A percentile compares a stretch with the other conserved stretches of the same genome.
phyloP scores from a whole-genome alignment of 441 rosid species.

The Lepidium campestre region DNA sequence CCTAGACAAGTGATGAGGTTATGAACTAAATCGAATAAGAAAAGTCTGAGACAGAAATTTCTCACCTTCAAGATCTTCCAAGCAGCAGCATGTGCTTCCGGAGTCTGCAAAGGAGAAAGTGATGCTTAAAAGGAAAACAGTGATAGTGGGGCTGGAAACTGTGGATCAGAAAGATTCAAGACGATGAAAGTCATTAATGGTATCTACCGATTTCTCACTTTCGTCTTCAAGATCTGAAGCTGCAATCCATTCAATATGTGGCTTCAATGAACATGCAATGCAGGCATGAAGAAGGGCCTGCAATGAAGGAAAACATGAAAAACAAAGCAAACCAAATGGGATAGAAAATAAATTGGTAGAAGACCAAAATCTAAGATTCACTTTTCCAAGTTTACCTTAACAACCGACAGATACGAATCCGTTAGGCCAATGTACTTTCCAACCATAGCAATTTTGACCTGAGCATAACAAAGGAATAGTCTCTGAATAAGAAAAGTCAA shows the following conservation, averaged over 20 bases:
- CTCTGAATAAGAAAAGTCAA: conserved; percentile 17
- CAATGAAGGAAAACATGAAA: conserved; percentile 11
- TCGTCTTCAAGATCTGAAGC: conserved; percentile 83
- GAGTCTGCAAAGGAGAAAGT: conserved; percentile 41
- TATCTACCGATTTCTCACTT: conserved; percentile 43
- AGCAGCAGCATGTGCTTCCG: conserved; percentile 65
- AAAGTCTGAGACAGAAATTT: not conserved
- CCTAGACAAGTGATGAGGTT: not conserved
- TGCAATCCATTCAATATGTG: conserved; percentile 66
- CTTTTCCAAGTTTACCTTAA: conserved; percentile 41
- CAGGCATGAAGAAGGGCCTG: conserved; percentile 82
- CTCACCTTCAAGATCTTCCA: conserved; percentile 69
- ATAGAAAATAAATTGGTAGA: conserved; percentile 12
- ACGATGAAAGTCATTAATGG: conserved; percentile 5
- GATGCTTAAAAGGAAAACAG: not conserved
- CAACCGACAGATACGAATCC: conserved; percentile 71
- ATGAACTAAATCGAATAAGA: not conserved
- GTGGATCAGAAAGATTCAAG: conserved; percentile 11
- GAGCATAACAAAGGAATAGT: conserved; percentile 19
- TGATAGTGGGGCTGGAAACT: not conserved
- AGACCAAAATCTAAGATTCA: not conserved
- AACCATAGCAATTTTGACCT: conserved; percentile 75
- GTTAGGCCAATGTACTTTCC: conserved; percentile 69
- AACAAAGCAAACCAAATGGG: not conserved
- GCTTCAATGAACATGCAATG: conserved; percentile 70